Base-by-base conservation (phyloP, 1,284 basidiomycete genomes). In the Pseudozyma sp. region DNA sequence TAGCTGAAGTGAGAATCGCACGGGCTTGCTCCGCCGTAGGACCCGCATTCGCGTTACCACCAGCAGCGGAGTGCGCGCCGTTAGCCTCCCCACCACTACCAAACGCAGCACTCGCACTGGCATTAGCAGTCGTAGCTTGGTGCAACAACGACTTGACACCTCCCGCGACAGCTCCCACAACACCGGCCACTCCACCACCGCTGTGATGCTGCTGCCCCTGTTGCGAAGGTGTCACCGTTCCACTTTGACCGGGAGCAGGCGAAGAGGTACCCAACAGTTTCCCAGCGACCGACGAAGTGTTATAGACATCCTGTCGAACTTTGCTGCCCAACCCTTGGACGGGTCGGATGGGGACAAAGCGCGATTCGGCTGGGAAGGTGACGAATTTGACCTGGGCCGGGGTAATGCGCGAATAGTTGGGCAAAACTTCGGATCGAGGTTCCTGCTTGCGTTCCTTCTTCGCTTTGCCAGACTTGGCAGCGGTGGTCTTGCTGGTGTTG, bases 391-490 rank as follows among this genome's bases (percentile, higher is more conserved):
- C 87, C 86, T 99, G 97, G 0, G 91, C 90, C 16, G 96, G 94
- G 0, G 93, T 95, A 18, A 98, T 94, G 55, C 97, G 91, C 13
- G 95, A 93, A 83, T 97, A 92, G 87, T 99, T 99, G 35, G 90
- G 87, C 16, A 95, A 87, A 63, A 87, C 89, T 86, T 96, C 93
- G 13, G 88, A 92, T 1, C 88, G 86, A 0, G 93, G 90, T 82
- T 98, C 95, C 18, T 74, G 74, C 84, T 91, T 92, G 80, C 91
- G 90, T 70, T 87, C 85, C 62, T 82, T 78, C 47, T 76, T 64
- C 7, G 59, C 45, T 59, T 77, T 74, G 49, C 61, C 54, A 12
- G 25, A 31, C 47, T 60, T 64, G 12, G 52, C 50, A 31, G 25
- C 25, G 25, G 25, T 6, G 25, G 25, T 31, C 25, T 31, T 31